Base-by-base conservation (phyloP, 257 asterid genomes). In the Plantago elongata region DNA sequence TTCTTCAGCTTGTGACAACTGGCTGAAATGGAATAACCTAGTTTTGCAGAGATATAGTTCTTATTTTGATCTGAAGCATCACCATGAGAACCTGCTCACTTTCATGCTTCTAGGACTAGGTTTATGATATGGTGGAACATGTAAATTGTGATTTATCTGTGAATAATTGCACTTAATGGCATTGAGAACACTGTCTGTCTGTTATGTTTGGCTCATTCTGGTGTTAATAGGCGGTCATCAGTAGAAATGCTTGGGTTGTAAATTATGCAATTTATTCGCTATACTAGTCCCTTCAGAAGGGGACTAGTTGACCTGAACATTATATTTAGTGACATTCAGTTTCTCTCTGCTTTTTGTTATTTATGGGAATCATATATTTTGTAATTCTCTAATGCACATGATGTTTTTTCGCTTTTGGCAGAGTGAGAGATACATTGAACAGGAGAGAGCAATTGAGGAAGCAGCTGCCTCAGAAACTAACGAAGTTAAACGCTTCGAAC, bases 401-500 rank as follows among this genome's bases (percentile, higher is more conserved):
- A 52, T 62, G 9, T 45, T 63, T 60, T 52, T 67, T 54, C 6
- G 16, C 29, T 60, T 57, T 69, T 44, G 57, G 81, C 81, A 81
- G 87, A 76, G 68, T 72, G 88, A 72, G 58, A 79, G 65, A 69
- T 67, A 55, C 64, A 29, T 66, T 45, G 81, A 78, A 67, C 81
- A 84, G 73, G 80, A 71, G 64, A 63, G 63, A 56, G 64, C 65
- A 55, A 74, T 69, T 46, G 67, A 73, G 42, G 83, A 52, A 64
- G 57, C 48, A 59, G 61, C 77, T 57, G 87, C 72, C 62, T 63
- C 87, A 46, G 91, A 81, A 65, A 69, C 82, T 42, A 81, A 66
- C 74, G 96, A 93, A 77, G 72, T 87, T 71, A 85, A 78, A 65
- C 89, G 95, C 15, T 93, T 87, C 76, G 97, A 93, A 77, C 69